A percentile compares a stretch with the other conserved stretches of the same genome.
Conservation (phyloP, 352 stramenopile genomes). For the Plasmopara halstedii region DNA sequence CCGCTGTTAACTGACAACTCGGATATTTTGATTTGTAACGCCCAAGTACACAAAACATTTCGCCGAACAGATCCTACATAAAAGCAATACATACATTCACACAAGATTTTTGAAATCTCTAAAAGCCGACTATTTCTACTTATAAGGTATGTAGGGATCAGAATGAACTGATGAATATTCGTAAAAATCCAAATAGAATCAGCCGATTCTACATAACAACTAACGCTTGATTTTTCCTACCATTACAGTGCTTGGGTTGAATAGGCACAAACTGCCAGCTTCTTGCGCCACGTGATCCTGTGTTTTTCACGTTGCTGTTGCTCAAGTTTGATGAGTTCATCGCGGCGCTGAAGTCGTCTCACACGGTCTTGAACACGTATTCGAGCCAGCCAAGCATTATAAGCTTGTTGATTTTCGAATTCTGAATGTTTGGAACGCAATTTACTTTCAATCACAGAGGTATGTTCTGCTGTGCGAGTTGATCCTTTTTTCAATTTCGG, state of each 20-base stretch:
- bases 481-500: conserved; percentile 20
- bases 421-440: neutral
- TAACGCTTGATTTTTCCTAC: too few relatives aligned
- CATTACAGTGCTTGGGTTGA: conserved; percentile 24
- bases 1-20: too few relatives aligned
- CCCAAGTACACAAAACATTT: too few relatives aligned
- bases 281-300: conserved; percentile 51
- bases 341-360: conserved; percentile 20
- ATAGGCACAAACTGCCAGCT: conserved; percentile 61
- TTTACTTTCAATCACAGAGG: conserved; percentile 1
- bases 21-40: too few relatives aligned
- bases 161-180: too few relatives aligned
- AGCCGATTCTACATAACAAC: too few relatives aligned
- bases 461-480: conserved; percentile 9
- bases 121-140: too few relatives aligned
- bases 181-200: too few relatives aligned
- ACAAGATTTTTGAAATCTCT: too few relatives aligned
- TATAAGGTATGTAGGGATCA: too few relatives aligned
- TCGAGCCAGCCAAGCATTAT: conserved; percentile 35
- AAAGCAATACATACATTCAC: too few relatives aligned
- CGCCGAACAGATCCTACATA: too few relatives aligned
- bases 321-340: conserved; percentile 18
- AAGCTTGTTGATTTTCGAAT: conserved; percentile 14
- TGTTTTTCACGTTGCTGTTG: conserved; percentile 32
- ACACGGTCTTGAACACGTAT: conserved; percentile 43